Evolutionary conservation across 1,139 yeast genomes (phyloP).

Genomic region (Lodderomyces oxycetoniae): DNA sequence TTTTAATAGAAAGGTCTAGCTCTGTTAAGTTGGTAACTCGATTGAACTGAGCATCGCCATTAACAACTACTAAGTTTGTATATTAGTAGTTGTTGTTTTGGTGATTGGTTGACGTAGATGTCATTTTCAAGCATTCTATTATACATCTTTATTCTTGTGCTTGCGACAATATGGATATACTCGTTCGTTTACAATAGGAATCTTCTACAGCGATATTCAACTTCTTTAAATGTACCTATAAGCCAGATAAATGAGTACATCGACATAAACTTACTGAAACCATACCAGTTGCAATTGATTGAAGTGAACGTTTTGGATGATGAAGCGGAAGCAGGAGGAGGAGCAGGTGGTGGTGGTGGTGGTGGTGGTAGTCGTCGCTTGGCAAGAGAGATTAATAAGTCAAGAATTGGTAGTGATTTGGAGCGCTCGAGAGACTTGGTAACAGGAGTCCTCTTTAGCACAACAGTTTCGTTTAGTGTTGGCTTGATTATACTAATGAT

Average conservation of each 20-base stretch:
- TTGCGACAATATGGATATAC: constrained; percentile 19
- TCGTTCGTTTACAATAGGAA: constrained; percentile 23
- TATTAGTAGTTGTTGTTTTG: no score
- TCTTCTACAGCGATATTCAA: constrained; percentile 22
- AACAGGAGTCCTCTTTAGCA: constrained; percentile 28
- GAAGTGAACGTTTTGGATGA: constrained; percentile 19
- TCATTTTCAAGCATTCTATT: not conserved
- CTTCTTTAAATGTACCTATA: constrained; percentile 17
- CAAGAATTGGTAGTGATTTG: not conserved
- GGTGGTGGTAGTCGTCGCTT: not conserved
- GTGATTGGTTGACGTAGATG: no score
- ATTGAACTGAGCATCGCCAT: no score
- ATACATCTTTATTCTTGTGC: not conserved
- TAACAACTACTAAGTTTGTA: no score
- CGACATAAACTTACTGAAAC: constrained; percentile 13
- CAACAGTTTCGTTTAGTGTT: constrained; percentile 28
- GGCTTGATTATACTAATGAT: constrained; percentile 34
- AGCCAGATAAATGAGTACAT: constrained; percentile 22
- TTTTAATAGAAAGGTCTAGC: no score
- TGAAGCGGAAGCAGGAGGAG: constrained; percentile 12
- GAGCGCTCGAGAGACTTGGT: constrained; percentile 9
- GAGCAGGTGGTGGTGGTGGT: not conserved
- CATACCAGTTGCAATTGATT: constrained; percentile 16
- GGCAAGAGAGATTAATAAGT: not conserved
- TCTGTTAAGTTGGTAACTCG: no score